These are phyloP conservation scores for Themeda triandra DNA, from an alignment of 176 grass and related monocot species.

Conservation along the genomic window DNA sequence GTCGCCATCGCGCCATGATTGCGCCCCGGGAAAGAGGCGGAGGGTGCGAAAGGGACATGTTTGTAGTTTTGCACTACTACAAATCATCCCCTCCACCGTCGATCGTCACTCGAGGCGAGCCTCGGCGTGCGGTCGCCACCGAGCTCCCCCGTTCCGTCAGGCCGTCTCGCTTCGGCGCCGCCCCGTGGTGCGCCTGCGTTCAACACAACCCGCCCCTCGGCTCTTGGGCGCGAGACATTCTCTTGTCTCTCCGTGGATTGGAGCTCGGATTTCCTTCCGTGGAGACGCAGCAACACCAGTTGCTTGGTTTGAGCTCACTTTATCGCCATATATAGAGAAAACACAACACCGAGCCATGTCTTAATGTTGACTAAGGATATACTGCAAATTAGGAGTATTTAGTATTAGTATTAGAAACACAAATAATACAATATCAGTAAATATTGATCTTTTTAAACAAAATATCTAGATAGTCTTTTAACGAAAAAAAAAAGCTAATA, in stretches of 20 bases:
- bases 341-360: no score
- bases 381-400: no score
- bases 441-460: no score
- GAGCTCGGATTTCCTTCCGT: background rate
- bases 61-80: no score
- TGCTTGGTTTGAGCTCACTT: no score
- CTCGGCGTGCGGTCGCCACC: background rate
- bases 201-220: background rate
- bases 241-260: background rate
- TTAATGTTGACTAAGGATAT: no score
- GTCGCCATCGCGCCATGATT: constrained; percentile 46
- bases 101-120: background rate
- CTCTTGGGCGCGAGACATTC: background rate
- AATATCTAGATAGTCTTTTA: no score
- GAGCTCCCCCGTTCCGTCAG: background rate
- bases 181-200: background rate
- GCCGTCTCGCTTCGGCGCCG: background rate
- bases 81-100: background rate
- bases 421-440: no score
- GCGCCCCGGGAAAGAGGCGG: background rate
- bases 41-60: background rate
- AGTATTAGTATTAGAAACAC: no score
- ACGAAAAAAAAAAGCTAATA: no score
- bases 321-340: no score
- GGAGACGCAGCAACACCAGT: no score